Conservation (phyloP, 345 rosid species). For the Angophora floribunda region DNA sequence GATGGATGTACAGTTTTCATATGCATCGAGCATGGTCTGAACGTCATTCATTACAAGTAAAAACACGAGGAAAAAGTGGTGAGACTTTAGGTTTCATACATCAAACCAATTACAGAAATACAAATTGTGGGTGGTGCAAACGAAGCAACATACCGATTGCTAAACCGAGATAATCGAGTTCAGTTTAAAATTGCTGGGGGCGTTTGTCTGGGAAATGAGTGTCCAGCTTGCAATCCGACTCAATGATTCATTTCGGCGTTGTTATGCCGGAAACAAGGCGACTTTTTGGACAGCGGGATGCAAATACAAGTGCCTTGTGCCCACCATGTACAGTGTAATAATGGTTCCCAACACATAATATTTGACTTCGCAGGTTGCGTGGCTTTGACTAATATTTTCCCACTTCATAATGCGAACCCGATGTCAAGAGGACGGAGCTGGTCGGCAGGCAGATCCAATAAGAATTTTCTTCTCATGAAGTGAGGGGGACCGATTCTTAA, state of each 20-base stretch:
- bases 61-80: background rate
- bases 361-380: background rate
- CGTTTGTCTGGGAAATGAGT: background rate
- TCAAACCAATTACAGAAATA: background rate
- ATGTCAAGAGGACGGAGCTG: background rate
- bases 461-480: background rate
- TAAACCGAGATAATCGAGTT: background rate
- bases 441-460: background rate
- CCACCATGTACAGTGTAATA: background rate
- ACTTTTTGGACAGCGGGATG: background rate
- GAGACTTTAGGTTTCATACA: background rate
- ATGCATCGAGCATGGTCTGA: background rate
- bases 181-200: background rate
- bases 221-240: background rate
- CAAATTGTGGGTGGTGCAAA: background rate
- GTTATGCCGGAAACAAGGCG: background rate
- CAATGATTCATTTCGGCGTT: background rate
- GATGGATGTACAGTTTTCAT: background rate
- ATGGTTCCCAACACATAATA: background rate
- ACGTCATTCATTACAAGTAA: background rate
- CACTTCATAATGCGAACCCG: background rate
- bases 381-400: background rate
- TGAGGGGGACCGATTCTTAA: background rate
- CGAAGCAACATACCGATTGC: background rate
- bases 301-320: background rate